These are phyloP conservation scores for Fomitopsis palustris DNA, from an alignment of 1,284 basidiomycete genomes.

Conservation along the genomic window DNA sequence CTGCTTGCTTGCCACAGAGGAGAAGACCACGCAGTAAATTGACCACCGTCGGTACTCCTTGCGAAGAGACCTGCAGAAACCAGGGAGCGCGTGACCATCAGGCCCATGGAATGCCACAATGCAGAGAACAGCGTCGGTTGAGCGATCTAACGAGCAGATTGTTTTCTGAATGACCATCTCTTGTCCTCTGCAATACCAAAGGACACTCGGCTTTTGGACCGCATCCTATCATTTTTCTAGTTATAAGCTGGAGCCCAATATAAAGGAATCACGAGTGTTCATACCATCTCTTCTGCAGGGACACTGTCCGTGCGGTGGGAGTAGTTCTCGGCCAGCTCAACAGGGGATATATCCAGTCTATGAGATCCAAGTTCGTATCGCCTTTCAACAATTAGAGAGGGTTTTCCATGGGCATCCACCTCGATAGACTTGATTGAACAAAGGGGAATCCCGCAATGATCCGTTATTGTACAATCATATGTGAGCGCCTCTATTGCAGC, in stretches of 20 bases:
- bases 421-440: slow-evolving; percentile 7
- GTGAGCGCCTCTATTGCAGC: background rate
- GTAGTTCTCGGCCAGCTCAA: background rate
- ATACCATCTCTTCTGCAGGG: background rate
- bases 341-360: background rate
- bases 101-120: slow-evolving; percentile 11
- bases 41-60: slow-evolving; percentile 16
- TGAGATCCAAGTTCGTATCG: background rate
- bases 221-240: background rate
- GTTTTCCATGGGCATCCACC: background rate
- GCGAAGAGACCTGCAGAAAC: slow-evolving; percentile 15
- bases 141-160: slow-evolving; percentile 7
- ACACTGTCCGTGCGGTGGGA: background rate
- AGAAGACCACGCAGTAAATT: slow-evolving; percentile 11
- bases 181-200: slow-evolving; percentile 10
- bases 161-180: slow-evolving; percentile 14
- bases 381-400: background rate
- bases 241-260: background rate
- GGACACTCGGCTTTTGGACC: background rate
- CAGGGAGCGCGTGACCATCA: slow-evolving; percentile 14
- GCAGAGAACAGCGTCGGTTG: slow-evolving; percentile 4
- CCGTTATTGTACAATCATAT: slow-evolving; percentile 15
- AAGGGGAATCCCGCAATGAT: slow-evolving; percentile 11
- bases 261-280: background rate
- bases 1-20: background rate